phyloP scores from a whole-genome alignment of 495 filamentous ascomycete species.

The Filosporella fistucella region DNA sequence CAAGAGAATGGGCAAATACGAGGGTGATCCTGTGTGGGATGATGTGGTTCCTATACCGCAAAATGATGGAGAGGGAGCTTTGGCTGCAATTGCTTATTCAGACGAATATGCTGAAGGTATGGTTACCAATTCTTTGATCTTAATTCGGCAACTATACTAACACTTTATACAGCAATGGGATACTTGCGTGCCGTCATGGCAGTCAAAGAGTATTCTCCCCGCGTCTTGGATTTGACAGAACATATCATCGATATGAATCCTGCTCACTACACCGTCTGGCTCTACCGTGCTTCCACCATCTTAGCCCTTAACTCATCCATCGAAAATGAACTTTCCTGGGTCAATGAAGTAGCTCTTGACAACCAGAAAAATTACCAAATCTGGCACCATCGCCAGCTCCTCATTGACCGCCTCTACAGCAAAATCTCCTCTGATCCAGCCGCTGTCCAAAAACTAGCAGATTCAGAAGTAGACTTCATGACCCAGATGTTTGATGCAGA shows the following conservation, averaged over 20 bases:
- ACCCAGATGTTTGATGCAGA: constrained; percentile 77
- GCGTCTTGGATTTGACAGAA: constrained; percentile 78
- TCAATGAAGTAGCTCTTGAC: constrained; percentile 74
- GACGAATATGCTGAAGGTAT: constrained; percentile 82
- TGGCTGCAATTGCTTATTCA: constrained; percentile 86
- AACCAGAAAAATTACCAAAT: constrained; percentile 99
- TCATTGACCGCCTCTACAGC: constrained; percentile 65
- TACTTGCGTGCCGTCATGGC: constrained; percentile 95
- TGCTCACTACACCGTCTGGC: constrained; percentile 97
- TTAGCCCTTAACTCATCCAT: constrained; percentile 63
- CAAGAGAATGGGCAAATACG: constrained; percentile 45
- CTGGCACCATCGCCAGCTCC: constrained; percentile 91
- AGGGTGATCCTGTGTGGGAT: constrained; percentile 71
- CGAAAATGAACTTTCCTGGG: constrained; percentile 70
- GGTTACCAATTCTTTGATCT: constrained; percentile 14
- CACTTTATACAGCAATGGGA: constrained; percentile 47
- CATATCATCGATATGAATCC: constrained; percentile 90
- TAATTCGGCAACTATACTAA: background rate
- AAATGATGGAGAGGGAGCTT: constrained; percentile 72
- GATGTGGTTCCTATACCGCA: constrained; percentile 79
- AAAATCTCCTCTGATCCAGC: constrained; percentile 37
- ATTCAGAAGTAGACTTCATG: constrained; percentile 69
- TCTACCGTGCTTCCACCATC: constrained; percentile 80
- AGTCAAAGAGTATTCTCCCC: constrained; percentile 71
- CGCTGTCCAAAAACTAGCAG: constrained; percentile 29